phyloP scores from a whole-genome alignment of 2,329 filamentous ascomycete genomes.

The Nothophoma quercina region DNA sequence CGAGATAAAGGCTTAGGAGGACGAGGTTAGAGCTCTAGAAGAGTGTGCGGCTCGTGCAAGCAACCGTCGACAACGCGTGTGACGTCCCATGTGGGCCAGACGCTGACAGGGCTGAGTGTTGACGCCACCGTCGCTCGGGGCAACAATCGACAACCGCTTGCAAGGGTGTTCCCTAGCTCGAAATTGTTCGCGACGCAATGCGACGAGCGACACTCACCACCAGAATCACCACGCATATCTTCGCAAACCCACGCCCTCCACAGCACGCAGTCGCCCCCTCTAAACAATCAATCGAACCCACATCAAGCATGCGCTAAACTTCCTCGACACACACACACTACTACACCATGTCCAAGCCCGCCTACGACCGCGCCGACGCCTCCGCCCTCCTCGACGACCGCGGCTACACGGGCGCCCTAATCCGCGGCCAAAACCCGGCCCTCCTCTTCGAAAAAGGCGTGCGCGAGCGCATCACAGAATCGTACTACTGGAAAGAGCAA shows the following conservation, averaged over 20 bases:
- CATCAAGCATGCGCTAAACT: constrained; percentile 9
- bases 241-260: too few species aligned
- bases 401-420: constrained; percentile 76
- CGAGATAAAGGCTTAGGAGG: neutral
- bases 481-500: constrained; percentile 98
- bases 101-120: constrained; percentile 27
- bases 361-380: constrained; percentile 78
- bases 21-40: neutral
- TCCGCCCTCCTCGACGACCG: constrained; percentile 83
- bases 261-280: too few species aligned
- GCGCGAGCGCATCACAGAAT: constrained; percentile 92
- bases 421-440: constrained; percentile 92
- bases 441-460: constrained; percentile 95
- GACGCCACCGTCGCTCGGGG: constrained; percentile 23
- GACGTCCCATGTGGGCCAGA: constrained; percentile 35
- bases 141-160: constrained; percentile 40
- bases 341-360: constrained; percentile 49
- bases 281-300: too few species aligned
- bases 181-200: constrained; percentile 23
- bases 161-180: constrained; percentile 16
- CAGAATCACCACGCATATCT: neutral
- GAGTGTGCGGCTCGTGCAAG: constrained; percentile 28
- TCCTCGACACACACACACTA: neutral
- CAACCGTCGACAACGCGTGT: constrained; percentile 32
- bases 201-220: neutral